phyloP scores from a whole-genome alignment of 257 asterid species.

The Jasminum sambac region DNA sequence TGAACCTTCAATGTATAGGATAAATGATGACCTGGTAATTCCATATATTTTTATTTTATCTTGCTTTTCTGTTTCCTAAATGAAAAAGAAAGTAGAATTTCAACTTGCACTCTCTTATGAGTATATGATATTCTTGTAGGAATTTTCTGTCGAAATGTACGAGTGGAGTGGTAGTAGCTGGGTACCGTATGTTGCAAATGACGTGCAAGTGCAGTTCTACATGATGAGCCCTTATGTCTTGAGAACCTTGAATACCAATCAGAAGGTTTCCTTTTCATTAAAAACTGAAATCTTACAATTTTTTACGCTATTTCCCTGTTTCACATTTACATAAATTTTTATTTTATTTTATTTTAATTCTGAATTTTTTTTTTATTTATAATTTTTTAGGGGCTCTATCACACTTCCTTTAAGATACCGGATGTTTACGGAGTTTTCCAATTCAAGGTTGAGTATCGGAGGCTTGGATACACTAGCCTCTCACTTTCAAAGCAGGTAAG shows the following conservation, averaged over 20 bases:
- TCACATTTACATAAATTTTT: too few species aligned
- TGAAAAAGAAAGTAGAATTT: background rate
- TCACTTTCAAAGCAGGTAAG: slow-evolving; percentile 76
- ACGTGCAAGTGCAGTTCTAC: slow-evolving; percentile 84
- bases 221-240: slow-evolving; percentile 93
- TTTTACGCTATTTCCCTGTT: background rate
- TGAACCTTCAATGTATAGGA: slow-evolving; percentile 79
- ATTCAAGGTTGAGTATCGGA: slow-evolving; percentile 80
- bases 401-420: slow-evolving; percentile 80
- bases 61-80: background rate
- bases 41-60: background rate
- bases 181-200: slow-evolving; percentile 79
- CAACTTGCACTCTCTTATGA: background rate
- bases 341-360: too few species aligned
- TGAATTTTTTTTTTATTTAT: too few species aligned
- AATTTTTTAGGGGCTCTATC: slow-evolving; percentile 60
- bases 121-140: slow-evolving; percentile 43
- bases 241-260: slow-evolving; percentile 74
- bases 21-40: slow-evolving; percentile 80
- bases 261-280: slow-evolving; percentile 46
- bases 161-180: slow-evolving; percentile 83
- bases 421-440: slow-evolving; percentile 94
- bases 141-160: slow-evolving; percentile 63
- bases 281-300: background rate
- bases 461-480: slow-evolving; percentile 71